Evolutionary conservation across 2,329 filamentous ascomycete genomes (phyloP), one percentile per base, ranked within the genome.

Genomic region (Aureobasidium sp.): DNA sequence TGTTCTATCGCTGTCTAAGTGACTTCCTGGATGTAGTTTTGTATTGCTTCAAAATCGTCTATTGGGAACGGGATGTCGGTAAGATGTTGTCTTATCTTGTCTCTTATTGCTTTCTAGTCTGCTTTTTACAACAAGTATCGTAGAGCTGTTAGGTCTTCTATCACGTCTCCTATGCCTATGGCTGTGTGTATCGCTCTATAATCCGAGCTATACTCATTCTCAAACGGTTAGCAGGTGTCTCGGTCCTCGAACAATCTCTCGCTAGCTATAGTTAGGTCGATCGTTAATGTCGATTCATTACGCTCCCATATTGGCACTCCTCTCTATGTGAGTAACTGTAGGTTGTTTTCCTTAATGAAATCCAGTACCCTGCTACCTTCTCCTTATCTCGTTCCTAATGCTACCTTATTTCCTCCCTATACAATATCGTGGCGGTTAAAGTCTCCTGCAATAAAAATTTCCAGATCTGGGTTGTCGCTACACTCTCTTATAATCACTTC

Each of bases 341-440:
- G 45, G 25, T 32, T 49, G 25, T 49, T 49, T 29, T 49, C 25
- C 21, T 2, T 10, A 32, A 49, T 49, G 29, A 32, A 49, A n/a
- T 32, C 25, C 3, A 49, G 21, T 45, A 75, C 74, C 58, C 55
- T 63, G 52, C 74, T 67, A 21, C 68, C 73, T 67, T 76, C 70
- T n/a, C 74, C 73, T 64, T 77, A 65, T 59, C n/a, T n/a, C n/a
- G n/a, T 70, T 69, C 25, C 67, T 29, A 71, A 73, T 15, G 21
- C 61, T 16, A 72, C 63, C 10, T 69, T 59, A 54, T 71, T 67
- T 64, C 68, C 67, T 63, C 65, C 68, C 67, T 63, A 72, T 34
- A 72, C 62, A 64, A 67, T 64, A 54, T 73, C 62, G 30, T 62
- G 60, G 5, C 9, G 9, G 50, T 62, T 62, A 25, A 62, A 62